Conservation (phyloP, 2,329 filamentous ascomycete genomes). For the Metarhizium sp. region DNA sequence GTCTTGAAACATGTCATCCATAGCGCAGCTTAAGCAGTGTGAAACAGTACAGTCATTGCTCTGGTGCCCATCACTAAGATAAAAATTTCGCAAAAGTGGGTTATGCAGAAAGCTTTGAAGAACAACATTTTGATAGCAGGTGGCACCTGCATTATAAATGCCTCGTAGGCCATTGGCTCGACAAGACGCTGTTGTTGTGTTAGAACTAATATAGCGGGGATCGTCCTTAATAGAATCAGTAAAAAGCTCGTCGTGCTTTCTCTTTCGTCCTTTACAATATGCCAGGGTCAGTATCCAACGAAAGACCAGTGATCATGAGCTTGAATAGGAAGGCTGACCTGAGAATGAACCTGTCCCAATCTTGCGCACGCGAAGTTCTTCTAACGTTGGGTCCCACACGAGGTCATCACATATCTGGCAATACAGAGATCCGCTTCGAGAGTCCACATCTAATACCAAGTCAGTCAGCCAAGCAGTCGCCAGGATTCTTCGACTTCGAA, state of each 20-base stretch:
- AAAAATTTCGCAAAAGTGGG: conserved; percentile 82
- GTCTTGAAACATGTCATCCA: conserved; percentile 66
- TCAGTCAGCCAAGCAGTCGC: conserved; percentile 13
- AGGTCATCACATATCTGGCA: conserved; percentile 78
- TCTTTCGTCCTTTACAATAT: conserved; percentile 49
- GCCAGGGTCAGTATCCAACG: neutral
- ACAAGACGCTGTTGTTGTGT: conserved; percentile 73
- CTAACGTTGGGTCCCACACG: conserved; percentile 73
- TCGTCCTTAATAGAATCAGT: conserved; percentile 59
- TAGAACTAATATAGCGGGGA: conserved; percentile 64
- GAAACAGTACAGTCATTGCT: conserved; percentile 58
- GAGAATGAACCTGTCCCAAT: conserved; percentile 57
- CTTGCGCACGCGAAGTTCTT: conserved; percentile 64
- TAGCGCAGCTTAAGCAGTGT: conserved; percentile 59
- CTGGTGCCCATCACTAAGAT: conserved; percentile 82
- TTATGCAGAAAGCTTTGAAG: conserved; percentile 92
- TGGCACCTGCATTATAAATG: conserved; percentile 96
- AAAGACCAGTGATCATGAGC: neutral
- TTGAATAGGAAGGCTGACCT: conserved; percentile 29
- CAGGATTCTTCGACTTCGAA: conserved; percentile 5
- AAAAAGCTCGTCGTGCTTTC: conserved; percentile 65
- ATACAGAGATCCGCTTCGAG: conserved; percentile 62
- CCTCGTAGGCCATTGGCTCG: conserved; percentile 81
- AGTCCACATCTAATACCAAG: conserved; percentile 58
- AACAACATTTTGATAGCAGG: conserved; percentile 96